phyloP scores from a whole-genome alignment of 805 yeast species.

The Barnettozyma botsteinii region DNA sequence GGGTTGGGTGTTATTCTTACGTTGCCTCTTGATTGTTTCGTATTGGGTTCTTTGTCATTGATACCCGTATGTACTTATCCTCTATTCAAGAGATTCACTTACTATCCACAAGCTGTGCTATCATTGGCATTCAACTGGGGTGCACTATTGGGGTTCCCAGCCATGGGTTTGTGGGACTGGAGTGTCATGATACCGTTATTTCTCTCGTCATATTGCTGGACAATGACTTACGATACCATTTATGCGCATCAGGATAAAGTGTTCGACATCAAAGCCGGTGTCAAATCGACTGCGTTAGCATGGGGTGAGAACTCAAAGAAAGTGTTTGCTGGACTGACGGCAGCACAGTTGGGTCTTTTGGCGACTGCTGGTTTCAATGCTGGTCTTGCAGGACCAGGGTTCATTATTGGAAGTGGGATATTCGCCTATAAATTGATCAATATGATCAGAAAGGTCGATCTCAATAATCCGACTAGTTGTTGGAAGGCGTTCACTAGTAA shows the following conservation, averaged over 20 bases:
- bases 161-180: constrained; percentile 81
- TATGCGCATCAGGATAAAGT: constrained; percentile 96
- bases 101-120: constrained; percentile 85
- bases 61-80: constrained; percentile 85
- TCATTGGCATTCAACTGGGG: constrained; percentile 93
- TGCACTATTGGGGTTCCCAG: constrained; percentile 89
- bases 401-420: constrained; percentile 54
- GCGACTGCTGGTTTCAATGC: constrained; percentile 65
- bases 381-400: constrained; percentile 81
- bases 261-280: constrained; percentile 85
- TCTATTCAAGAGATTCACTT: constrained; percentile 87
- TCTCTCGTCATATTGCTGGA: constrained; percentile 78
- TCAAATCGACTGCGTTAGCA: constrained; percentile 89
- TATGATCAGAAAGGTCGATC: constrained; percentile 69
- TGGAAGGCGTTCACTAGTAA: constrained; percentile 77
- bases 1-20: constrained; percentile 69
- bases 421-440: constrained; percentile 64
- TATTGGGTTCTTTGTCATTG: constrained; percentile 75
- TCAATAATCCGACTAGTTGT: constrained; percentile 76
- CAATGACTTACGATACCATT: constrained; percentile 91
- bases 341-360: constrained; percentile 60
- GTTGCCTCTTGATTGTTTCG: constrained; percentile 77
- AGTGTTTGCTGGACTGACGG: constrained; percentile 56
- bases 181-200: constrained; percentile 75
- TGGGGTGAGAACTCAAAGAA: constrained; percentile 84